Evolutionary conservation across 768 basidiomycete species (phyloP).

Genomic region (Kwoniella bestiolae): DNA sequence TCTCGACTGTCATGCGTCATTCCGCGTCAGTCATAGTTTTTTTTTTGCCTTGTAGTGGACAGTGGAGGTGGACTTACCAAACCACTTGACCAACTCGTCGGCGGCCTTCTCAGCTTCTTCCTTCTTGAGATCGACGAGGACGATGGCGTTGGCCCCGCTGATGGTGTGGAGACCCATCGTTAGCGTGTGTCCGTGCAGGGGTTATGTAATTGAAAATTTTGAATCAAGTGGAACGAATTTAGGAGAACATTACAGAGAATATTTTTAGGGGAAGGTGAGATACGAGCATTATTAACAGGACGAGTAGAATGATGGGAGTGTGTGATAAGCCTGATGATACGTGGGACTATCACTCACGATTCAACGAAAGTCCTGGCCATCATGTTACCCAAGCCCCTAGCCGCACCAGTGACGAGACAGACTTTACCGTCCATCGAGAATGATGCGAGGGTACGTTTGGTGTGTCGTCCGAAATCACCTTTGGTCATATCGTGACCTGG

Average conservation of each 20-base stretch:
- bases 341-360: constrained; percentile 68
- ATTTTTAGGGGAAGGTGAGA: neutral
- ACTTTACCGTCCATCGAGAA: constrained; percentile 78
- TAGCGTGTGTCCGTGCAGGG: neutral
- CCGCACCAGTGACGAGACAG: constrained; percentile 90
- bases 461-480: constrained; percentile 56
- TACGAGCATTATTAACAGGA: too few species aligned
- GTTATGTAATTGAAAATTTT: neutral
- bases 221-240: neutral
- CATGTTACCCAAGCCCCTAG: constrained; percentile 84
- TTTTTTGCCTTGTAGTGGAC: neutral
- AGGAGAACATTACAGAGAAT: neutral
- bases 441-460: constrained; percentile 65
- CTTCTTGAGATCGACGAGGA: constrained; percentile 78
- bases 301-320: too few species aligned
- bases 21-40: neutral
- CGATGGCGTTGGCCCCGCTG: constrained; percentile 79
- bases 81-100: constrained; percentile 66
- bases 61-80: constrained; percentile 58
- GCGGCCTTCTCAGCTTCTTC: constrained; percentile 71
- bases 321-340: too few species aligned
- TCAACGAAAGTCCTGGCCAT: constrained; percentile 89
- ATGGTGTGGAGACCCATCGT: neutral
- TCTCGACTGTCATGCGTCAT: constrained; percentile 51
- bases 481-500: constrained; percentile 54